Percentiles rank a stretch among this genome's conserved stretches.
Evolutionary conservation across 2,329 filamentous ascomycete genomes (phyloP).

Genomic region (Penicillium sp.): DNA sequence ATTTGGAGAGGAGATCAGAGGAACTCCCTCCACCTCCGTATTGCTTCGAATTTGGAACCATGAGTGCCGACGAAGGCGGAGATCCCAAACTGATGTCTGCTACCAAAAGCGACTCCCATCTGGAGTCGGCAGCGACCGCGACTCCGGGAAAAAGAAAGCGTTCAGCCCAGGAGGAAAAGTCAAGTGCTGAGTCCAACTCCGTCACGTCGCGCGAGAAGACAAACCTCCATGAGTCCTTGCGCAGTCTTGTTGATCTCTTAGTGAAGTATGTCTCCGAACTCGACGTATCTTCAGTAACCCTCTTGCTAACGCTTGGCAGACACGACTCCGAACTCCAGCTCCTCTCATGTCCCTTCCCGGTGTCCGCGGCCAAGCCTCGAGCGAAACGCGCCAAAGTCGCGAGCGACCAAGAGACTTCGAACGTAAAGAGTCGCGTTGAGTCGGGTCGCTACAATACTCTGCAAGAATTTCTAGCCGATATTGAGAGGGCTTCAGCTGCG

Average conservation of each 20-base stretch:
- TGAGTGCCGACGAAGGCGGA: constrained; percentile 41
- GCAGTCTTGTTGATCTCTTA: constrained; percentile 35
- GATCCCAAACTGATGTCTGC: constrained; percentile 30
- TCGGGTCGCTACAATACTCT: constrained; percentile 41
- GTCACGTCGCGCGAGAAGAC: constrained; percentile 30
- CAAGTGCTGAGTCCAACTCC: constrained; percentile 23
- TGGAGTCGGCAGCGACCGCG: constrained; percentile 30
- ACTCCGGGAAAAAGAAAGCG: constrained; percentile 46
- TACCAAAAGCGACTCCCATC: constrained; percentile 37
- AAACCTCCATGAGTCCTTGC: constrained; percentile 36
- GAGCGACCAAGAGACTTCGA: constrained; percentile 34
- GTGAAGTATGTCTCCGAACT: constrained; percentile 28
- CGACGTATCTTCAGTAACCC: background rate
- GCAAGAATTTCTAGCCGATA: constrained; percentile 43
- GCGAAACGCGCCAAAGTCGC: constrained; percentile 45
- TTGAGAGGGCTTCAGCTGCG: constrained; percentile 39
- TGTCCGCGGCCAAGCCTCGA: constrained; percentile 39
- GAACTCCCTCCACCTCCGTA: constrained; percentile 13
- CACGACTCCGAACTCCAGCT: constrained; percentile 46
- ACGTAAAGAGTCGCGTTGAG: constrained; percentile 40
- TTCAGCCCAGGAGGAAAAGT: constrained; percentile 34
- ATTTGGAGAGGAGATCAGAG: constrained; percentile 17
- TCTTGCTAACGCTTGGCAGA: constrained; percentile 30
- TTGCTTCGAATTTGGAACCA: constrained; percentile 27
- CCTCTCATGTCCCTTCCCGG: constrained; percentile 40